phyloP scores from a whole-genome alignment of 257 asterid genomes.

The Orobanche coerulescens region DNA sequence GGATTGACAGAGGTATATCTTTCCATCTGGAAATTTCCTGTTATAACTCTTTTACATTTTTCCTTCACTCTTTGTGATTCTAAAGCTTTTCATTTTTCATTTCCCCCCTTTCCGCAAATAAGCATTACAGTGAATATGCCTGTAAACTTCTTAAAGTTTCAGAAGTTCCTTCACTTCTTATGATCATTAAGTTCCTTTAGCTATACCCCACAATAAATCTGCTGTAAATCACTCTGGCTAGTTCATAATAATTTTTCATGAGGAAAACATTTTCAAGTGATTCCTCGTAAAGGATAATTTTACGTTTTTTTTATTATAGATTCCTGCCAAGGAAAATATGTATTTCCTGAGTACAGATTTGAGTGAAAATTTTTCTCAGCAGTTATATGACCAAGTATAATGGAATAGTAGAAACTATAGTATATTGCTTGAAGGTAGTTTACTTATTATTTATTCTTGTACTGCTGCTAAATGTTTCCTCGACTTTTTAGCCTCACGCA shows the following conservation, averaged over 20 bases:
- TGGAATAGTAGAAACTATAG: conserved; percentile 8
- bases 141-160: conserved; percentile 17
- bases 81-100: not conserved
- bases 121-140: not conserved
- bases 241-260: conserved; percentile 9
- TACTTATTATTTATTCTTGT: conserved; percentile 4
- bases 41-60: not conserved
- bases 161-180: not conserved
- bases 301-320: conserved; percentile 7
- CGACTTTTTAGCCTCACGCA: conserved; percentile 73
- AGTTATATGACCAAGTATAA: not conserved
- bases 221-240: not conserved
- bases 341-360: not conserved
- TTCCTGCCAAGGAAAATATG: not conserved
- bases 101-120: not conserved
- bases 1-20: conserved; percentile 85
- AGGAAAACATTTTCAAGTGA: conserved; percentile 3
- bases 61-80: not conserved
- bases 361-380: conserved; percentile 4
- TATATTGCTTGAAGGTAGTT: conserved; percentile 14
- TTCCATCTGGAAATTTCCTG: conserved; percentile 15
- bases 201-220: not conserved
- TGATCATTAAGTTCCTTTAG: conserved; percentile 12
- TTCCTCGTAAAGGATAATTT: conserved; percentile 6
- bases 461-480: conserved; percentile 19